phyloP scores from a whole-genome alignment of 148 eudicot species.

The Rhododendron kiyosumense region DNA sequence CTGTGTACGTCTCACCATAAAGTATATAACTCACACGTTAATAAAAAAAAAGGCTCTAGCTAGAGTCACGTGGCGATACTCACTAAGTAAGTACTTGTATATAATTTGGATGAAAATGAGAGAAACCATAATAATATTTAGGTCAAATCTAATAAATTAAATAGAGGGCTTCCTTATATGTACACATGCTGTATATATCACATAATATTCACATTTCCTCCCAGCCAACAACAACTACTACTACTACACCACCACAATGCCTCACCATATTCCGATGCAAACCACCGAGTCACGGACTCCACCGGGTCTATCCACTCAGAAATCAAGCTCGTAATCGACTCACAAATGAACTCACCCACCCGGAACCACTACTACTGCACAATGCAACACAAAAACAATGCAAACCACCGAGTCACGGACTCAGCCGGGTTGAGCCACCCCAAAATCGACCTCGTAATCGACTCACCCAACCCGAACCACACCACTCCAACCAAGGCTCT shows the following conservation, averaged over 20 bases:
- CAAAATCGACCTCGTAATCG: slow-evolving; percentile 7
- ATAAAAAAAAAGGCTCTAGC: too few species aligned
- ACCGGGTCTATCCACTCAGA: not conserved
- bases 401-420: not conserved
- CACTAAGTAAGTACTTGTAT: not conserved
- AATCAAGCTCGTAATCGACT: slow-evolving; percentile 7
- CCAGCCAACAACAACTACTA: too few species aligned
- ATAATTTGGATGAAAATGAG: not conserved
- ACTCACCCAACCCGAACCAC: not conserved
- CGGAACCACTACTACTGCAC: not conserved
- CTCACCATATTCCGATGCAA: slow-evolving; percentile 11
- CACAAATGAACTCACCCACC: not conserved
- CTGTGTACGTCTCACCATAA: not conserved
- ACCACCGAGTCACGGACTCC: not conserved
- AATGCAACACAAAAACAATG: not conserved
- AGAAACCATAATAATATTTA: not conserved
- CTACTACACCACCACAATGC: not conserved
- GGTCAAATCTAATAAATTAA: not conserved
- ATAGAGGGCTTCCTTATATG: not conserved
- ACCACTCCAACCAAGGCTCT: not conserved
- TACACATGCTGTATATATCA: not conserved
- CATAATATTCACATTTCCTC: not conserved
- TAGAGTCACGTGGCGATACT: not conserved
- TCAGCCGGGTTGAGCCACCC: not conserved
- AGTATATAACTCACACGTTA: too few species aligned